Conservation (phyloP, 2,329 filamentous ascomycete genomes). For the Xylaria sp. region DNA sequence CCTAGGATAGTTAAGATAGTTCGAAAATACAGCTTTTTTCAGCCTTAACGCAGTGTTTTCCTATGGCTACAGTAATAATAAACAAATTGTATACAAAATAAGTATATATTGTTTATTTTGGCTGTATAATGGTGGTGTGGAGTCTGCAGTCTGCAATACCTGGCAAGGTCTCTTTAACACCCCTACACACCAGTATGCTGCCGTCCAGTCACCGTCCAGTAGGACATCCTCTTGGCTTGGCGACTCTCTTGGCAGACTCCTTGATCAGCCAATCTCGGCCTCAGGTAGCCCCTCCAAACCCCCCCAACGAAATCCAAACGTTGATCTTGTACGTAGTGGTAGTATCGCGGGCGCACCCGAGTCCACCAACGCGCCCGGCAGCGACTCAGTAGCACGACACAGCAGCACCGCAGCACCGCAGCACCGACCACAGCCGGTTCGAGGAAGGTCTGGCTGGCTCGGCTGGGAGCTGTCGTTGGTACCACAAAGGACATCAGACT, state of each 20-base stretch:
- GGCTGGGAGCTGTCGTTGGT: neutral
- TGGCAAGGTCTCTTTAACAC: too few species aligned
- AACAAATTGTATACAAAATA: too few species aligned
- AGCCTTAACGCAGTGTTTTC: too few species aligned
- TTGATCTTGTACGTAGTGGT: constrained; percentile 10
- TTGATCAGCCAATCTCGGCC: constrained; percentile 35
- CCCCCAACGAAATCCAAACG: constrained; percentile 19
- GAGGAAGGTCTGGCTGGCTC: neutral
- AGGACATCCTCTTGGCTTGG: constrained; percentile 5
- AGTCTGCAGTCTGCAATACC: too few species aligned
- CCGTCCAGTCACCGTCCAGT: neutral
- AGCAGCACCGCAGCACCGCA: neutral
- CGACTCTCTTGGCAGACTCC: constrained; percentile 33
- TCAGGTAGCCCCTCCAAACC: constrained; percentile 26
- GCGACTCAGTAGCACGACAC: constrained; percentile 10
- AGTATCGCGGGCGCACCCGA: constrained; percentile 11
- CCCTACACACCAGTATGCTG: too few species aligned
- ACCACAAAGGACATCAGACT: constrained; percentile 17
- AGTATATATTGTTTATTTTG: too few species aligned
- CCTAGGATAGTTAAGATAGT: too few species aligned
- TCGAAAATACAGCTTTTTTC: too few species aligned
- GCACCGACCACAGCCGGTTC: neutral
- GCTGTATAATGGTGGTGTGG: too few species aligned
- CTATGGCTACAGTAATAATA: too few species aligned
- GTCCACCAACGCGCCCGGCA: constrained; percentile 6